These are phyloP conservation scores for Candida anutae DNA, from an alignment of 1,139 yeast species.

Conservation along the genomic window DNA sequence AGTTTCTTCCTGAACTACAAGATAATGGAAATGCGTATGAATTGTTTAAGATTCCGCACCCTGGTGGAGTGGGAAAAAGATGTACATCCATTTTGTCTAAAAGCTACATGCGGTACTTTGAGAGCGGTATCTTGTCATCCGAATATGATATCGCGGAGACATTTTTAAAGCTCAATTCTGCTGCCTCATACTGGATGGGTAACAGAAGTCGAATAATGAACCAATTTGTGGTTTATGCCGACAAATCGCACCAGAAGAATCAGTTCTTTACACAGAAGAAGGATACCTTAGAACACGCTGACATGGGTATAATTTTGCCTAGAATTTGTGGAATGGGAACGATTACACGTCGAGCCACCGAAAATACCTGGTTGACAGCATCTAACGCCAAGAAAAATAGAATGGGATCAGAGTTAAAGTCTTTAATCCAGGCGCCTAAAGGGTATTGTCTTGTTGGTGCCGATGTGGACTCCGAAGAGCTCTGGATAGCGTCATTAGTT, in stretches of 20 bases:
- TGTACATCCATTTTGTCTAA: slow-evolving; percentile 80
- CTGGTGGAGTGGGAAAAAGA: slow-evolving; percentile 69
- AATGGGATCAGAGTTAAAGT: slow-evolving; percentile 89
- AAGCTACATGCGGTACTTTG: slow-evolving; percentile 63
- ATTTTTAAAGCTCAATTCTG: slow-evolving; percentile 67
- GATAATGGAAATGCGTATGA: slow-evolving; percentile 19
- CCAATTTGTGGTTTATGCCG: slow-evolving; percentile 71
- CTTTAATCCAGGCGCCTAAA: slow-evolving; percentile 77
- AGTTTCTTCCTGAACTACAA: slow-evolving; percentile 16
- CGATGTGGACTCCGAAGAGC: slow-evolving; percentile 95
- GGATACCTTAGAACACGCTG: slow-evolving; percentile 16
- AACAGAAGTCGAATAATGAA: slow-evolving; percentile 74
- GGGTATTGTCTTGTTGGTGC: slow-evolving; percentile 96
- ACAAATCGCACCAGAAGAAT: slow-evolving; percentile 14
- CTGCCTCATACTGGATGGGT: slow-evolving; percentile 91
- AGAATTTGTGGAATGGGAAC: slow-evolving; percentile 91
- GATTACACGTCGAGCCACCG: slow-evolving; percentile 92
- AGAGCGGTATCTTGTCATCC: slow-evolving; percentile 64
- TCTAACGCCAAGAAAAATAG: slow-evolving; percentile 82
- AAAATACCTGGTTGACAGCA: slow-evolving; percentile 96
- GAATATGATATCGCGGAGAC: slow-evolving; percentile 67
- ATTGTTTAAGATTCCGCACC: slow-evolving; percentile 79
- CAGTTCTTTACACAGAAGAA: slow-evolving; percentile 18
- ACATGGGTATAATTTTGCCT: slow-evolving; percentile 76
- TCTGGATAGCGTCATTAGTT: slow-evolving; percentile 94